Conservation (phyloP, 225 moss, liverwort and hornwort species). For the Lunularia cruciata region DNA sequence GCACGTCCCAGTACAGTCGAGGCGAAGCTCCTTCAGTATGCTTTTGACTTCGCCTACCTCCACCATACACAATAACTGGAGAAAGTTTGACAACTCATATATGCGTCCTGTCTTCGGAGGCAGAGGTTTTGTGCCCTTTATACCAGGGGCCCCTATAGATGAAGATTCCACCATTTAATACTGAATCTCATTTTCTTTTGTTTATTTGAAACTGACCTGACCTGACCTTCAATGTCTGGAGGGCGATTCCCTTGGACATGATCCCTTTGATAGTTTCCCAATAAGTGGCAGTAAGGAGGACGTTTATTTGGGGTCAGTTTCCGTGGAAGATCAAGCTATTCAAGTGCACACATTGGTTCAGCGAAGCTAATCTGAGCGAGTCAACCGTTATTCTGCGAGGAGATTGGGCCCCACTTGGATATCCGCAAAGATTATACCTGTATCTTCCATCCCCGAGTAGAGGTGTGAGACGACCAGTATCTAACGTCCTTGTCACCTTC, state of each 20-base stretch:
- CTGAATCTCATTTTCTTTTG: not conserved
- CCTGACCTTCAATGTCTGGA: conserved; percentile 1
- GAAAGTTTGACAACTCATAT: conserved; percentile 73
- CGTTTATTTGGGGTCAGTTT: conserved; percentile 14
- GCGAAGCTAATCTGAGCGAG: not conserved
- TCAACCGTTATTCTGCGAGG: not conserved
- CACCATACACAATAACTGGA: conserved; percentile 70
- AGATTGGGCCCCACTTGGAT: not conserved
- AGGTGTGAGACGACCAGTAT: conserved; percentile 14
- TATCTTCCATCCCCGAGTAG: not conserved
- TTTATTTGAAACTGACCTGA: not conserved
- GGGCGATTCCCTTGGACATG: not conserved
- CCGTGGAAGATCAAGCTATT: conserved; percentile 7
- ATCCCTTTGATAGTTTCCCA: conserved; percentile 5
- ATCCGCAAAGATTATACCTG: not conserved
- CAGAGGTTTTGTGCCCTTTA: conserved; percentile 62
- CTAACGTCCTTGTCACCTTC: not conserved
- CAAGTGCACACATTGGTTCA: not conserved
- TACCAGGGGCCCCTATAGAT: conserved; percentile 48
- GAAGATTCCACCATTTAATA: conserved; percentile 33
- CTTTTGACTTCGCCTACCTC: conserved; percentile 74
- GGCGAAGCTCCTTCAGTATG: conserved; percentile 47
- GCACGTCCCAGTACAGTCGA: conserved; percentile 5
- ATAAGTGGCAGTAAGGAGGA: conserved; percentile 2
- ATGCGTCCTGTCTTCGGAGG: conserved; percentile 96